Conservation (phyloP, 1,284 basidiomycete species). For the Cutaneotrichosporon cutaneum region DNA sequence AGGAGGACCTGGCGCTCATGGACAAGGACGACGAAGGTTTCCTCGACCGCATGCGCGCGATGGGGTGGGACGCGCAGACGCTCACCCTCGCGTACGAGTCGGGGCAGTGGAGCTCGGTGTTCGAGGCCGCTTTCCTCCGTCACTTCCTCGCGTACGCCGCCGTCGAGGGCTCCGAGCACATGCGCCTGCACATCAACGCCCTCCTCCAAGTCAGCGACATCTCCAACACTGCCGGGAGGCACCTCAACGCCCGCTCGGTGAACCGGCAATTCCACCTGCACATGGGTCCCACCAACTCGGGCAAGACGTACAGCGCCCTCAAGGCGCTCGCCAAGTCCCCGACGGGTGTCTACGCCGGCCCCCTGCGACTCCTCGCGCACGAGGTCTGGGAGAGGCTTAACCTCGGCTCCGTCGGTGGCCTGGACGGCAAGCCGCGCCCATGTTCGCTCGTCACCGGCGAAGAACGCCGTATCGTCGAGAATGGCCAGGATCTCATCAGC, state of each 20-base stretch:
- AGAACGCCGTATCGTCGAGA: slow-evolving; percentile 71
- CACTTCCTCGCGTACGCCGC: slow-evolving; percentile 29
- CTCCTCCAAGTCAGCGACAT: slow-evolving; percentile 51
- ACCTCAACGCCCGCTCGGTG: slow-evolving; percentile 55
- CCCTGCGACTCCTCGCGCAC: slow-evolving; percentile 86
- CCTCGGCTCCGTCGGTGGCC: slow-evolving; percentile 69
- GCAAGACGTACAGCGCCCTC: slow-evolving; percentile 92
- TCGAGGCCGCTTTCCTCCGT: slow-evolving; percentile 38
- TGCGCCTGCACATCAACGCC: slow-evolving; percentile 35
- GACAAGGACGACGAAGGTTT: slow-evolving; percentile 15
- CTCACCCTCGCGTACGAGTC: slow-evolving; percentile 34
- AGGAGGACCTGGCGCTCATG: slow-evolving; percentile 6
- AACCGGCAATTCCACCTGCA: slow-evolving; percentile 86
- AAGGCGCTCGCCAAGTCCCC: slow-evolving; percentile 76
- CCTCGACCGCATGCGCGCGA: slow-evolving; percentile 15
- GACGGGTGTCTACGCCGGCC: slow-evolving; percentile 83
- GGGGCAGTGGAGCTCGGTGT: slow-evolving; percentile 23
- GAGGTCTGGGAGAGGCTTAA: slow-evolving; percentile 94
- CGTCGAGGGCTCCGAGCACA: slow-evolving; percentile 13
- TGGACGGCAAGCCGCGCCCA: slow-evolving; percentile 56
- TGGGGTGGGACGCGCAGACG: slow-evolving; percentile 33
- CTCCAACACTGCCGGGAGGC: slow-evolving; percentile 42
- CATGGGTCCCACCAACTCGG: slow-evolving; percentile 95
- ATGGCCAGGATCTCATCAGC: slow-evolving; percentile 63
- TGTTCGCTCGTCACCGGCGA: slow-evolving; percentile 95